Base-by-base conservation (phyloP, 495 filamentous ascomycete genomes). In the Astrothelium macrocarpum region DNA sequence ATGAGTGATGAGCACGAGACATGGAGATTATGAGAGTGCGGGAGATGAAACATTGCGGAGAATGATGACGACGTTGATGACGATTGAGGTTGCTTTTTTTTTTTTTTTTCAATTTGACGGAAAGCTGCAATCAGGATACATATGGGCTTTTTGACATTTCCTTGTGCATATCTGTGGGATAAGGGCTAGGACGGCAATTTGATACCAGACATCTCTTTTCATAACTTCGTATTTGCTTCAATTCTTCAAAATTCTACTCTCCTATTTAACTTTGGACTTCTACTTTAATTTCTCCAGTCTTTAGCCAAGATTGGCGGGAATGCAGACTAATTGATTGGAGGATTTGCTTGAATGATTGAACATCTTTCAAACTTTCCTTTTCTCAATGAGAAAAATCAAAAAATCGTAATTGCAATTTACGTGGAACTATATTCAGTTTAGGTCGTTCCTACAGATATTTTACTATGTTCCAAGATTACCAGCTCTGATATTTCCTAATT, bases 171-270 rank as follows among this genome's bases (percentile, higher is more conserved):
- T 29, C 29, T 56, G 9, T 56, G 20, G 12, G 49, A 25, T n/a
- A 28, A 28, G 12, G 23, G 49, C 11, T 29, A 9, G 49, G 49
- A 56, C 25, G 49, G 49, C 49, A 28, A 56, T 20, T 56, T 56
- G 49, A 56, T 56, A 56, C 49, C 49, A 56, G 25, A 56, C 12
- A n/a, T 56, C 23, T 56, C 25, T 56, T 20, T 56, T 9, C 34
- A 39, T 39, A 39, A 39, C 20, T 56, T 23, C 20, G 20, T n/a
- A 16, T 20, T 16, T 56, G 7, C 10, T 29, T 28, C 16, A 5
- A 16, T 56, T 26, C 5, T 20, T 29, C 49, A 11, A 20, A 29
- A 20, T n/a, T 56, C 20, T 56, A 28, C 25, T 23, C 45, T 49
- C 20, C 14, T 56, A 12, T 29, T 9, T 29, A 20, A 56, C 16